phyloP scores from a whole-genome alignment of 192 early-diverging fungal genomes.

The Jimgerdemannia flammicorona region DNA sequence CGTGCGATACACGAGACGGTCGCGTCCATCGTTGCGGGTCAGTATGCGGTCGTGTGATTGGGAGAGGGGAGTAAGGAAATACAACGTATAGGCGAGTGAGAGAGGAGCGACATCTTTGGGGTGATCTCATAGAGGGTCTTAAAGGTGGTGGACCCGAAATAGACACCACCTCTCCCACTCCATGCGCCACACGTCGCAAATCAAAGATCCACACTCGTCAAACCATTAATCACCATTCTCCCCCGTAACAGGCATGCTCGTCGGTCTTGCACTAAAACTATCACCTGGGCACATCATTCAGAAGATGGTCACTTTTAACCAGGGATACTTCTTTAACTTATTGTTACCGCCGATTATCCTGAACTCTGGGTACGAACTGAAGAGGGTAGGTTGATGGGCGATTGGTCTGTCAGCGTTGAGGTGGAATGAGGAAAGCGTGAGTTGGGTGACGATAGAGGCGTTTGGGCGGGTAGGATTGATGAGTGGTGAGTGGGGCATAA shows the following conservation, averaged over 20 bases:
- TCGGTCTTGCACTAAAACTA: slow-evolving; percentile 60
- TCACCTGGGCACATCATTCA: slow-evolving; percentile 56
- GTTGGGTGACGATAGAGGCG: not conserved
- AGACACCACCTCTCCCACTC: no score
- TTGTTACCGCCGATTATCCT: slow-evolving; percentile 96
- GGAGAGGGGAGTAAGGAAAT: no score
- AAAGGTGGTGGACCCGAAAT: no score
- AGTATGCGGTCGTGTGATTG: slow-evolving; percentile 8
- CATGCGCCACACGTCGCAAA: no score
- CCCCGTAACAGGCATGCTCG: slow-evolving; percentile 52
- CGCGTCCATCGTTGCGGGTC: slow-evolving; percentile 88
- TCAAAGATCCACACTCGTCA: not conserved
- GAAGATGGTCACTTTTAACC: slow-evolving; percentile 87
- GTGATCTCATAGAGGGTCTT: no score
- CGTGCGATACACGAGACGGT: slow-evolving; percentile 94
- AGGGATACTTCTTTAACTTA: slow-evolving; percentile 93
- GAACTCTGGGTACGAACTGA: slow-evolving; percentile 94
- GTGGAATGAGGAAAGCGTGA: not conserved
- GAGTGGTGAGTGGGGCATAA: not conserved
- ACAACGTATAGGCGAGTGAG: no score
- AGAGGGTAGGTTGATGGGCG: slow-evolving; percentile 52
- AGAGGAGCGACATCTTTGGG: no score
- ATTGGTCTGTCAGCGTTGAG: not conserved
- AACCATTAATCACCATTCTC: not conserved
- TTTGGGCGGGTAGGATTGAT: not conserved